Evolutionary conservation across 208 protist genomes (phyloP), one percentile per base, ranked within the genome.

Genomic region (Trypanosoma vivax): DNA sequence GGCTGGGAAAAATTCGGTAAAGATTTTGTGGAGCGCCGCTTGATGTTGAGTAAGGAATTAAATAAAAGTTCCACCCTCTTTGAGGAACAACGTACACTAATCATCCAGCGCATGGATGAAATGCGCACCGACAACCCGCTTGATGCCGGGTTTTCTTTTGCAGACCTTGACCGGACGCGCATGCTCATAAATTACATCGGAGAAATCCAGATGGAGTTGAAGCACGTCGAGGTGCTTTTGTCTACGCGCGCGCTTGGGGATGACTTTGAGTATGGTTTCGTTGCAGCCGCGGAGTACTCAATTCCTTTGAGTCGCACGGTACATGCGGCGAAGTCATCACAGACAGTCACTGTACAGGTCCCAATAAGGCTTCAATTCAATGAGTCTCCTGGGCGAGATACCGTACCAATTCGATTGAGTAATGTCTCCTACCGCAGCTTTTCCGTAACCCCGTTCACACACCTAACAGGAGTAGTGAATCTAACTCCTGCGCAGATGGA

Each of bases 221-320:
- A 55, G 5, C 67, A 85, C 52, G 18, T 72, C 14, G 31, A 46
- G 25, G 35, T 83, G 11, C 60, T 76, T 19, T 54, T 62, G n/a
- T 3, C 31, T 28, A 63, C 79, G 30, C 67, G 70, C 30, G 64
- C 66, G 28, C 70, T 84, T 34, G 83, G 83, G 0, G 65, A 87
- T 28, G 41, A 86, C 60, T 90, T 73, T 65, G 83, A 90, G 66
- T 90, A 83, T 60, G 80, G 76, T 50, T 73, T 76, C 6, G 55
- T 90, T 5, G 37, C 73, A 9, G 18, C 25, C 5, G 6, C 45
- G 58, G 3, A 27, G 21, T 19, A 40, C 71, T 14, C 3, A 29
- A 9, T 57, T 70, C 37, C 31, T 28, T 2, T 24, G 33, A 3
- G 30, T 21, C 40, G 59, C 18, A 19, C 58, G 6, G 28, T 51